phyloP scores from a whole-genome alignment of 257 asterid species.

The Petunia secreta region DNA sequence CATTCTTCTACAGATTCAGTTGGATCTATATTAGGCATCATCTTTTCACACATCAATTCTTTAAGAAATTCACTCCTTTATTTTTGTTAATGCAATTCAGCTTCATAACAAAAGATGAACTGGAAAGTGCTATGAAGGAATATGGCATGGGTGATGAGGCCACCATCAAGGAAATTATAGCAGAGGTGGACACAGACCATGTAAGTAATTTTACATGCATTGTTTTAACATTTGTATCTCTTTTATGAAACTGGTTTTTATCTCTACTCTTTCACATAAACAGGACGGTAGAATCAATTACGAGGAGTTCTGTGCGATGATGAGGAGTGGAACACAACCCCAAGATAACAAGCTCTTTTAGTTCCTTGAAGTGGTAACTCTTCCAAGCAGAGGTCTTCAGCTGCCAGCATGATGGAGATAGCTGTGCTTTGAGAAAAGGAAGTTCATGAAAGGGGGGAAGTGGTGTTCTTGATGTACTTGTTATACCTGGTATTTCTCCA shows the following conservation, averaged over 20 bases:
- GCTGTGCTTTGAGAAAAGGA: constrained; percentile 1
- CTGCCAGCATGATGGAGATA: background rate
- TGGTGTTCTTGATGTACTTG: constrained; percentile 22
- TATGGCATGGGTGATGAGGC: constrained; percentile 70
- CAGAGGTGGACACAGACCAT: constrained; percentile 74
- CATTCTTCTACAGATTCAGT: background rate
- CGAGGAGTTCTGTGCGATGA: constrained; percentile 25
- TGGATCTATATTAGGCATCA: constrained; percentile 10
- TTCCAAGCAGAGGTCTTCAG: background rate
- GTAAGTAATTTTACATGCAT: constrained; percentile 39
- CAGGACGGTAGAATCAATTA: constrained; percentile 26
- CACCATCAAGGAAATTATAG: constrained; percentile 63
- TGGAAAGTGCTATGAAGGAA: constrained; percentile 73
- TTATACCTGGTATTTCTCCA: background rate
- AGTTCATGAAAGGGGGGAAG: background rate
- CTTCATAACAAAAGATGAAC: constrained; percentile 69
- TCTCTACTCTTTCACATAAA: constrained; percentile 16
- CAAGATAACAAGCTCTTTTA: background rate
- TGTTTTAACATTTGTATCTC: constrained; percentile 1
- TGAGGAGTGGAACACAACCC: constrained; percentile 28
- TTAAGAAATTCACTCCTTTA: background rate
- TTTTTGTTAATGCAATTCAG: constrained; percentile 38
- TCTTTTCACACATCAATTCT: background rate
- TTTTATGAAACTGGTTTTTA: background rate
- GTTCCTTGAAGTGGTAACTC: constrained; percentile 18